These are phyloP conservation scores for Senna siamea DNA, from an alignment of 306 rosid genomes.

Conservation along the genomic window DNA sequence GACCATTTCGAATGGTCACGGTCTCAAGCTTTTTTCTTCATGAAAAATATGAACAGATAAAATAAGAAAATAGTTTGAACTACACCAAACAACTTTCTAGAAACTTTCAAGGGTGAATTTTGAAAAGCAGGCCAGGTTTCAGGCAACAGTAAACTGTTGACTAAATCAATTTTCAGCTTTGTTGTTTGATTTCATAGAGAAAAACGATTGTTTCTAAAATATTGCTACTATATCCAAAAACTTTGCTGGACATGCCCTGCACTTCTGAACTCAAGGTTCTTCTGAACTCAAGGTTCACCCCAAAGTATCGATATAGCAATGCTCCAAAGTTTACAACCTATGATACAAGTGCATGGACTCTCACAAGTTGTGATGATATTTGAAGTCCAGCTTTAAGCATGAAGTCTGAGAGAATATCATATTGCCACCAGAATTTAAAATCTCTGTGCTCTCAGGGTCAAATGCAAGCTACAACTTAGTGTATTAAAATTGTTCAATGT, in stretches of 20 bases:
- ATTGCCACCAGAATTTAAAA: neutral
- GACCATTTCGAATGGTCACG: neutral
- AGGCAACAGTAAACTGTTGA: constrained; percentile 1
- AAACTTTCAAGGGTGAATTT: neutral
- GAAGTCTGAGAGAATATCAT: constrained; percentile 1
- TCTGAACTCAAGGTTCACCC: no score
- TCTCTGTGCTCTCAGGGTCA: neutral
- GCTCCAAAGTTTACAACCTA: no score
- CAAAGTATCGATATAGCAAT: no score
- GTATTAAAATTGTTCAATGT: neutral
- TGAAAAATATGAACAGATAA: neutral
- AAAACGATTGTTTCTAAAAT: constrained; percentile 2
- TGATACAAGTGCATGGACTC: neutral
- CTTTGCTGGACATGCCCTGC: neutral
- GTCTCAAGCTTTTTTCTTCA: neutral
- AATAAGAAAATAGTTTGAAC: neutral
- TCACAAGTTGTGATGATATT: neutral
- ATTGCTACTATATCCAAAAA: constrained; percentile 7
- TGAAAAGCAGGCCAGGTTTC: neutral
- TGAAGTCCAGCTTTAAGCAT: neutral
- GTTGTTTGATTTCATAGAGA: neutral
- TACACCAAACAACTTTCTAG: neutral
- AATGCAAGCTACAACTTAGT: neutral
- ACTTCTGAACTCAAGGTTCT: no score
- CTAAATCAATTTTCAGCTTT: neutral